Percentiles rank a stretch among this genome's conserved stretches.
phyloP scores from a whole-genome alignment of 352 stramenopile species.

The Phytophthora multivora region DNA sequence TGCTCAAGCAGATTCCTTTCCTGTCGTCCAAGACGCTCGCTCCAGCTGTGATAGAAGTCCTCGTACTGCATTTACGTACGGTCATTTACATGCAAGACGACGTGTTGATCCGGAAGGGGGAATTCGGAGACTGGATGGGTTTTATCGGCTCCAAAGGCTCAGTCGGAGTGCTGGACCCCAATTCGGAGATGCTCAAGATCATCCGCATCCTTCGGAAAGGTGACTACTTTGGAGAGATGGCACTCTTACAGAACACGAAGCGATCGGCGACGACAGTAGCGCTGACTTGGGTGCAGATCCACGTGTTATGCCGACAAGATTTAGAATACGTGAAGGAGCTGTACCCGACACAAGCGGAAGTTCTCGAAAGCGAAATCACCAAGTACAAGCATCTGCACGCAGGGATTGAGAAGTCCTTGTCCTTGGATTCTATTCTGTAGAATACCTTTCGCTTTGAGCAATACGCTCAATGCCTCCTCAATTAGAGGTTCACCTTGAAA shows the following conservation, averaged over 20 bases:
- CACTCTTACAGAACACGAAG: conserved; percentile 60
- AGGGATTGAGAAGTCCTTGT: conserved; percentile 42
- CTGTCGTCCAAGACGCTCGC: conserved; percentile 63
- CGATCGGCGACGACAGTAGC: conserved; percentile 64
- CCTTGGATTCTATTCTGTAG: neutral
- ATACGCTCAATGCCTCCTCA: too few relatives aligned
- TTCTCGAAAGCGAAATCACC: conserved; percentile 67
- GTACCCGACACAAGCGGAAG: conserved; percentile 53
- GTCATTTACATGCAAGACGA: conserved; percentile 87
- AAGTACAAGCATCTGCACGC: conserved; percentile 64
- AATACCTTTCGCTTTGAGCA: too few relatives aligned
- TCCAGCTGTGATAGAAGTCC: conserved; percentile 69
- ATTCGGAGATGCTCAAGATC: conserved; percentile 48
- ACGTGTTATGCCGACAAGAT: conserved; percentile 59
- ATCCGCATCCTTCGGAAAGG: conserved; percentile 68
- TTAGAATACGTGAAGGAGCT: conserved; percentile 66
- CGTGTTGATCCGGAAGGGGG: conserved; percentile 71
- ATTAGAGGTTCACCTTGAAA: conserved; percentile 32
- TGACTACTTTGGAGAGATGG: conserved; percentile 82
- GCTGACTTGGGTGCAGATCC: conserved; percentile 75
- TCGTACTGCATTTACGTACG: conserved; percentile 81
- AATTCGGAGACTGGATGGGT: conserved; percentile 82
- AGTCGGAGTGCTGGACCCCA: conserved; percentile 69
- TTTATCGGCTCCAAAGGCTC: conserved; percentile 78
- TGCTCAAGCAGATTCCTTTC: conserved; percentile 78